Evolutionary conservation across 2,329 filamentous ascomycete genomes (phyloP).

Genomic region (Fonsecaea pedrosoi): DNA sequence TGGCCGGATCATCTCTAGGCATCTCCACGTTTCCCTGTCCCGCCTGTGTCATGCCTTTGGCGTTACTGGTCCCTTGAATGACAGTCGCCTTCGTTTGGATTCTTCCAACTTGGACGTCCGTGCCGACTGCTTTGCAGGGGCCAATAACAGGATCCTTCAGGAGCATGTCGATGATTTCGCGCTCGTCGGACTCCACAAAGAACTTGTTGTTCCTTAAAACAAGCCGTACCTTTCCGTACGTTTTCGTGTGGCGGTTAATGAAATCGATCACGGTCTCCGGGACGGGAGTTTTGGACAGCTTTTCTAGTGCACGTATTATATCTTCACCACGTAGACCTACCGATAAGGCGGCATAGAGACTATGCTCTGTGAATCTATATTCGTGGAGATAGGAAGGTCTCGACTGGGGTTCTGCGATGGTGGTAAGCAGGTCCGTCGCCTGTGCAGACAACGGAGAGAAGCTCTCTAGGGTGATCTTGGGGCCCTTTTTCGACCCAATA

Average conservation of each 20-base stretch:
- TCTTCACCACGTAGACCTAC: conserved; percentile 89
- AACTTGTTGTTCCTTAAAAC: conserved; percentile 94
- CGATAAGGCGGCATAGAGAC: conserved; percentile 91
- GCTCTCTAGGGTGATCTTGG: conserved; percentile 86
- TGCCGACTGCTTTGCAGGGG: conserved; percentile 74
- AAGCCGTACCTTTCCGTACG: conserved; percentile 93
- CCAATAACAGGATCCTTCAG: conserved; percentile 84
- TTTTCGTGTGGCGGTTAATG: conserved; percentile 81
- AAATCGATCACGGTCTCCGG: conserved; percentile 81
- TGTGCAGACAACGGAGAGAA: conserved; percentile 87
- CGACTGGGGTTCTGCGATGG: conserved; percentile 90
- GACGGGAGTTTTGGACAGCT: conserved; percentile 85
- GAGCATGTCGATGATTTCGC: conserved; percentile 83
- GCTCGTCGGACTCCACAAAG: conserved; percentile 90
- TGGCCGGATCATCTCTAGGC: conserved; percentile 35
- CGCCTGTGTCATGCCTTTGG: conserved; percentile 83
- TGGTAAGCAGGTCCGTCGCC: conserved; percentile 93
- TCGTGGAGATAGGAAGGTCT: conserved; percentile 91
- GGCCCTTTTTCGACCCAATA: conserved; percentile 63
- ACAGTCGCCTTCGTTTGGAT: conserved; percentile 86
- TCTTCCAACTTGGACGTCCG: conserved; percentile 78
- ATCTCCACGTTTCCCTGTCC: conserved; percentile 47
- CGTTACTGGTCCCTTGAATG: conserved; percentile 93
- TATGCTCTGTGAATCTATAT: conserved; percentile 89
- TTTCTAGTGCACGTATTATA: conserved; percentile 86